Evolutionary conservation across 371 early-diverging fungal species (phyloP), one percentile per base, ranked within the genome.

Genomic region (Catenaria anguillulae): DNA sequence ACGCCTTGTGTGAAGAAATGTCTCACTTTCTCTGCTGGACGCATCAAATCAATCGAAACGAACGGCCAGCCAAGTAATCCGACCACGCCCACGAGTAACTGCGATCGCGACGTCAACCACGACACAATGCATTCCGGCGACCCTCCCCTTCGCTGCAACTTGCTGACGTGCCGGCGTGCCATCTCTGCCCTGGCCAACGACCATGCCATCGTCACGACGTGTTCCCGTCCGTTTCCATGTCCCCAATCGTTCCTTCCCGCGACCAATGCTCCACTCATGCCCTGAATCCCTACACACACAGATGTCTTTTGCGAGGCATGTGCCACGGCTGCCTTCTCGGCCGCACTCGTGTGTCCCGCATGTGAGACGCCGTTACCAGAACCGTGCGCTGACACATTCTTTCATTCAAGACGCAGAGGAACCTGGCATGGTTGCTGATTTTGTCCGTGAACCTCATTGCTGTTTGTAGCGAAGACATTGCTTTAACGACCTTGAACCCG

Each of bases 241-340:
- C n/a, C n/a, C n/a, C 2, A 10, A 19, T 55, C 10, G 8, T 19
- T 26, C 29, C 2, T 19, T 4, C 55, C 29, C 17, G 55, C 19
- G 34, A 19, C 26, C 12, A 23, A 4, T 21, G 52, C 12, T 70
- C 17, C 17, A 10, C 5, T 17, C 40, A 40, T 5, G 40, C 5
- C 40, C 40, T 40, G 17, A 40, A 40, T 10, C 5, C 5, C 5
- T 10, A 40, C 5, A 40, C 5, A 40, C 5, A 40, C 40, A 87
- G 87, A 89, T 64, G 82, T 89, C 8, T 90, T 89, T 71, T 90
- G 90, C 68, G 70, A 81, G 23, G 68, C 65, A 0, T 90, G 90
- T 60, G 83, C 88, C 29, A 77, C 75, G 33, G 68, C 61, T 13
- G 63, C 74, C 6, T 88, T 89, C 63, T 65, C 70, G 10, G 66